Conservation (phyloP, 495 filamentous ascomycete genomes). For the Penicillium salamii region DNA sequence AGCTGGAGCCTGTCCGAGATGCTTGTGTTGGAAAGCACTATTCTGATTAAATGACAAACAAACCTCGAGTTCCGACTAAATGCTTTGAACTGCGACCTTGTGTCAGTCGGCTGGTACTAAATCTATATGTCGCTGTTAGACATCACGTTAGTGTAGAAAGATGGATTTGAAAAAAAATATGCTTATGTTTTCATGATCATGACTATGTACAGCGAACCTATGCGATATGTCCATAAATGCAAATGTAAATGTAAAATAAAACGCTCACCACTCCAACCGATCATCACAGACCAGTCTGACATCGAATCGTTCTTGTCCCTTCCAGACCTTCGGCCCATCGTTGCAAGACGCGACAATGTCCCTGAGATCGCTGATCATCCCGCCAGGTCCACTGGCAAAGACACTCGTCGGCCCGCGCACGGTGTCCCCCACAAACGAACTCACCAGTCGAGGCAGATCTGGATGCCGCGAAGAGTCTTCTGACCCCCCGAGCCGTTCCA, state of each 20-base stretch:
- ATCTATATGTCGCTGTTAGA: too few species aligned
- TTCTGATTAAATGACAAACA: too few species aligned
- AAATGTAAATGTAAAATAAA: neutral
- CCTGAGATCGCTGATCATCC: slow-evolving; percentile 56
- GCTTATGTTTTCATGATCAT: neutral
- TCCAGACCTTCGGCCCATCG: slow-evolving; percentile 48
- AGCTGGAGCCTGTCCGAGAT: too few species aligned
- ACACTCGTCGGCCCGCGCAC: slow-evolving; percentile 49
- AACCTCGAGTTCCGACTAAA: too few species aligned
- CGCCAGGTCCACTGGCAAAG: slow-evolving; percentile 59
- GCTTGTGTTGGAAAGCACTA: too few species aligned
- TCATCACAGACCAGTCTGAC: slow-evolving; percentile 57
- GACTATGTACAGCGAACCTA: slow-evolving; percentile 5
- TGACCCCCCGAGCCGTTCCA: slow-evolving; percentile 8
- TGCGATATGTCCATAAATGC: neutral
- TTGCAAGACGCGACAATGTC: slow-evolving; percentile 52
- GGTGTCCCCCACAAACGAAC: slow-evolving; percentile 27
- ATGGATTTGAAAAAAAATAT: too few species aligned
- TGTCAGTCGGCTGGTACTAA: too few species aligned
- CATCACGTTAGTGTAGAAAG: too few species aligned
- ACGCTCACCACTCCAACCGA: slow-evolving; percentile 28
- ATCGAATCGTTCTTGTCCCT: slow-evolving; percentile 53
- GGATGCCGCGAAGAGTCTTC: slow-evolving; percentile 28
- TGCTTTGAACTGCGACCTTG: too few species aligned
- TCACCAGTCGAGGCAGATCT: slow-evolving; percentile 19